Evolutionary conservation across 306 rosid genomes (phyloP), one percentile per base, ranked within the genome.

Genomic region (Heteromeles arbutifolia): DNA sequence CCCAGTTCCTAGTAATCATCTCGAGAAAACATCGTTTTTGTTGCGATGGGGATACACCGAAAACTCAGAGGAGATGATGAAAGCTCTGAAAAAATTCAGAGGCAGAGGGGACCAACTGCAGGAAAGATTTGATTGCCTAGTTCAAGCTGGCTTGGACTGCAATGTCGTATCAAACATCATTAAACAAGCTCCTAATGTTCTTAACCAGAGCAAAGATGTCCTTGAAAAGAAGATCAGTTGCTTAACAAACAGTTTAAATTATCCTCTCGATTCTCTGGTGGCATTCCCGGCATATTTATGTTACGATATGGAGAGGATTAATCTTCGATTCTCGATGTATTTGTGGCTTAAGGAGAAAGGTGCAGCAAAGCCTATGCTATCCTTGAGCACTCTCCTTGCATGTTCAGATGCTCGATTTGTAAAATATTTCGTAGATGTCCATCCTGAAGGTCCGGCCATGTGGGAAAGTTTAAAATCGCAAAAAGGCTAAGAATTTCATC

Each of bases 121-220:
- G 74, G 97, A 93, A 83, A 88, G 98, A 79, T 89, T 93, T 63
- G 90, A 91, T 83, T 89, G 93, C 84, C 81, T 93, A 63, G 93
- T 91, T 25, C 78, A 84, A 62, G 93, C 96, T 74, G 97, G 98
- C 77, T 86, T 93, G 86, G 97, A 93, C 65, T 83, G 71, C 65
- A 84, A 87, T 48, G 80, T 54, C 11, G 96, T 67, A 62, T 50
- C 80, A 22, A 67, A 72, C 64, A 83, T 93, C 70, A 67, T 93
- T 61, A 89, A 80, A 75, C 88, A 75, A 62, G 85, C 83, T 73
- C 98, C 97, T 53, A 70, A 62, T 79, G 78, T 93, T 82, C 91
- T 91, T 57, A 85, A 81, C 85, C 87, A 81, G 81, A 84, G 73
- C 58, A 93, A 80, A 82, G 82, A 50, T 44, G 66, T 84, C 31